These are phyloP conservation scores for Linaria vulgaris DNA, from an alignment of 257 asterid species.

Conservation along the genomic window DNA sequence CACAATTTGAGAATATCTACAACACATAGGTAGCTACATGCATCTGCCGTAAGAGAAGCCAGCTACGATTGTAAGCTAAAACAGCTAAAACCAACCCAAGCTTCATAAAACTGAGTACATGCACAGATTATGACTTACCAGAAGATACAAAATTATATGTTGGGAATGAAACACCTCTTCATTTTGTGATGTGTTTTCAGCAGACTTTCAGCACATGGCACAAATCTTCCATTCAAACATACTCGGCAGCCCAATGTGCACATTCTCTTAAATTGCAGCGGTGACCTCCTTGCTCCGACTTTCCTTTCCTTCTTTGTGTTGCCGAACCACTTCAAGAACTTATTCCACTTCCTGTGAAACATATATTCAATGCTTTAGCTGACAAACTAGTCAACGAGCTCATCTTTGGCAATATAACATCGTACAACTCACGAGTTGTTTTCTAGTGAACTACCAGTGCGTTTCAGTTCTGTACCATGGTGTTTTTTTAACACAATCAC, in stretches of 20 bases:
- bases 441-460: constrained; percentile 19
- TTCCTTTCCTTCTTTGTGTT: too few relatives aligned
- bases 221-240: background rate
- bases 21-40: background rate
- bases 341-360: too few relatives aligned
- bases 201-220: background rate
- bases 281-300: too few relatives aligned
- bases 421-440: constrained; percentile 33
- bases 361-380: too few relatives aligned
- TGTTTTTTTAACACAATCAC: constrained; percentile 13
- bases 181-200: background rate
- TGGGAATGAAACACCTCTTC: background rate
- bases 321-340: too few relatives aligned
- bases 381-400: constrained; percentile 29
- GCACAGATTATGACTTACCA: background rate
- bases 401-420: constrained; percentile 40
- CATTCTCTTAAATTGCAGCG: too few relatives aligned
- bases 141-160: too few relatives aligned
- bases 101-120: constrained; percentile 15
- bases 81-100: background rate
- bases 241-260: background rate
- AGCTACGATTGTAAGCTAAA: background rate
- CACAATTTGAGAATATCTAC: background rate
- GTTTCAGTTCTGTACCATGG: constrained; percentile 10
- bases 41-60: background rate